A percentile compares a stretch with the other conserved stretches of the same genome.
These are phyloP conservation scores for Jatropha curcas DNA, from an alignment of 345 rosid species.

Conservation along the genomic window DNA sequence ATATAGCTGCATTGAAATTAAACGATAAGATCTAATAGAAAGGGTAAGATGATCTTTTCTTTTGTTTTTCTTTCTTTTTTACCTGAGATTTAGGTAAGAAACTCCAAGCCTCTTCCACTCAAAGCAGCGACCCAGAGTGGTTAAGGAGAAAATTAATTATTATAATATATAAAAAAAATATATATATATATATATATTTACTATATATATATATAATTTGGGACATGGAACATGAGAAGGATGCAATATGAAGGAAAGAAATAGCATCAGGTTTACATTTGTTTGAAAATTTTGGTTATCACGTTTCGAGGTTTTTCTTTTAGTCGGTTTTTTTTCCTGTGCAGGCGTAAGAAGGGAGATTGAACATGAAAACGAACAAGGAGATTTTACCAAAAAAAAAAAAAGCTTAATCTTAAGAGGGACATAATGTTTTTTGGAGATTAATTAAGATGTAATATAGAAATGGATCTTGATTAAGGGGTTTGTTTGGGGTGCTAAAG, in stretches of 20 bases:
- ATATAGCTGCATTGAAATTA: background rate
- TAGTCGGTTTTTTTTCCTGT: background rate
- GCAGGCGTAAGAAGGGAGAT: background rate
- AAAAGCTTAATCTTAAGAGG: too few species aligned
- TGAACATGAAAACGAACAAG: background rate
- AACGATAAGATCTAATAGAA: constrained; percentile 1
- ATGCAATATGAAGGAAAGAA: background rate
- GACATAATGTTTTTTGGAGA: background rate
- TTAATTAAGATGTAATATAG: background rate
- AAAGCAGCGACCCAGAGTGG: background rate
- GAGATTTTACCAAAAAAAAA: background rate
- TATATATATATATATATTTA: too few species aligned
- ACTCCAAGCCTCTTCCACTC: background rate
- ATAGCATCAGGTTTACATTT: background rate
- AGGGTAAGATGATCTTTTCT: background rate
- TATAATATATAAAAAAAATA: too few species aligned
- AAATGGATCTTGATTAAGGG: background rate
- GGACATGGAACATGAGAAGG: background rate
- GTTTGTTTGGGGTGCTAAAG: background rate
- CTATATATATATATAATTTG: too few species aligned
- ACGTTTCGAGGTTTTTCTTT: background rate
- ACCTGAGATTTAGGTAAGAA: background rate
- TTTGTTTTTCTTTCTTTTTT: background rate
- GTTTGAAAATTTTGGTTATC: constrained; percentile 1
- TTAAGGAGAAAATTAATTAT: background rate